phyloP scores from a whole-genome alignment of 768 basidiomycete genomes.

The Hericium coralloides region DNA sequence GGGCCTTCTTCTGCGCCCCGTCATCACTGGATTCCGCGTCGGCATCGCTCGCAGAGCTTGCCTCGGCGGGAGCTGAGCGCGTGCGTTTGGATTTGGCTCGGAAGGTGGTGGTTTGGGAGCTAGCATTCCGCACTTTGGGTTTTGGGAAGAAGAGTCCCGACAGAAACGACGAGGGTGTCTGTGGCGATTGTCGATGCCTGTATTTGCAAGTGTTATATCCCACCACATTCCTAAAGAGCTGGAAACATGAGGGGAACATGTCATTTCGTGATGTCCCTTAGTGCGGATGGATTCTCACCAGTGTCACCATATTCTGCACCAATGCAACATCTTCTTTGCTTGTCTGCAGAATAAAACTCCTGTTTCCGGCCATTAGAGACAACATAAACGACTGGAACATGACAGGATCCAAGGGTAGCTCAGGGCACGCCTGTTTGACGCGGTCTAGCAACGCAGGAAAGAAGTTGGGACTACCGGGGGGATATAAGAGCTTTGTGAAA shows the following conservation, averaged over 20 bases:
- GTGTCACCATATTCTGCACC: conserved; percentile 46
- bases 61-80: not conserved
- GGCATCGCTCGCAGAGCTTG: not conserved
- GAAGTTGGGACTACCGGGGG: conserved; percentile 12
- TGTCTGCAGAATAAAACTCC: conserved; percentile 56
- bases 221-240: not conserved
- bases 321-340: conserved; percentile 54
- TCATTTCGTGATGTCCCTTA: not conserved
- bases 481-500: not conserved
- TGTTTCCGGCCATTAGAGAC: conserved; percentile 53
- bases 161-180: not conserved
- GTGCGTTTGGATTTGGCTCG: not conserved
- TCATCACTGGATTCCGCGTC: not conserved
- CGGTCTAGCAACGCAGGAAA: conserved; percentile 32
- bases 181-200: not conserved
- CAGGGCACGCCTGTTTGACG: conserved; percentile 35
- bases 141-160: not conserved
- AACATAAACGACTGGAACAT: conserved; percentile 60
- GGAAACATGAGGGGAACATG: not conserved
- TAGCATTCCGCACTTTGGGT: not conserved
- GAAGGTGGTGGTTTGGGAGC: not conserved
- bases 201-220: not conserved
- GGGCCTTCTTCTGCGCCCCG: not conserved
- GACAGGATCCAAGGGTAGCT: conserved; percentile 50
- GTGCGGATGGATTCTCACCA: conserved; percentile 33